Conservation (phyloP, 805 yeast genomes). For the Metschnikowia dekortorum region DNA sequence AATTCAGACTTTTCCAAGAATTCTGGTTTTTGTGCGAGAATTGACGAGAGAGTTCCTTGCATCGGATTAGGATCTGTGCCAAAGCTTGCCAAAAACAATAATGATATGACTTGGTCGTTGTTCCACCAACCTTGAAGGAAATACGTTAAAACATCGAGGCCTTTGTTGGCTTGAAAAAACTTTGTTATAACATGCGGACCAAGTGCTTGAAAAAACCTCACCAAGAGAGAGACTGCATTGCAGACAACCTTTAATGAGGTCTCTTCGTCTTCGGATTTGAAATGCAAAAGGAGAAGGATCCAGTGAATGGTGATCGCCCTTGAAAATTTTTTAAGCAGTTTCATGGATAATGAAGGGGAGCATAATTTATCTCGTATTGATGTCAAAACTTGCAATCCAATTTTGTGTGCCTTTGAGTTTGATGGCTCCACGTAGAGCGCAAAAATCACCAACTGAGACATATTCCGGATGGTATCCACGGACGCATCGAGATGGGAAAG, state of each 20-base stretch:
- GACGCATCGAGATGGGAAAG: conserved; percentile 41
- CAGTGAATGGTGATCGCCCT: conserved; percentile 63
- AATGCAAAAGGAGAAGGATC: conserved; percentile 51
- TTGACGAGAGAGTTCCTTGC: neutral
- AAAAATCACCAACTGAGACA: conserved; percentile 47
- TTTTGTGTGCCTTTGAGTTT: conserved; percentile 29
- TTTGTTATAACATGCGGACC: conserved; percentile 45
- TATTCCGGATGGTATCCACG: conserved; percentile 48
- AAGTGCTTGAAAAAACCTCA: conserved; percentile 43
- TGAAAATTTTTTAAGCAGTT: conserved; percentile 40
- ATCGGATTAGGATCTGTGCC: conserved; percentile 28
- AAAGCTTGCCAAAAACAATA: conserved; percentile 44
- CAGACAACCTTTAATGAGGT: conserved; percentile 31
- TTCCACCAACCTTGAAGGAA: conserved; percentile 46
- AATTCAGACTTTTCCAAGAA: conserved; percentile 4
- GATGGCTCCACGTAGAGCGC: conserved; percentile 38
- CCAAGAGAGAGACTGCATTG: conserved; percentile 43
- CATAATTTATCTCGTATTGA: conserved; percentile 36
- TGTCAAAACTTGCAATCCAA: conserved; percentile 29
- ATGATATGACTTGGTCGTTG: conserved; percentile 40
- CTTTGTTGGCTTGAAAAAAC: conserved; percentile 47
- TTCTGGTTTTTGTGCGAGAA: conserved; percentile 1
- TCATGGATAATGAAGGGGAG: conserved; percentile 36
- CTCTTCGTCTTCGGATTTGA: conserved; percentile 14
- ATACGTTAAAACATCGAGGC: conserved; percentile 45